These are phyloP conservation scores for Naganishia kalamii DNA, from an alignment of 768 basidiomycete genomes.

Conservation along the genomic window DNA sequence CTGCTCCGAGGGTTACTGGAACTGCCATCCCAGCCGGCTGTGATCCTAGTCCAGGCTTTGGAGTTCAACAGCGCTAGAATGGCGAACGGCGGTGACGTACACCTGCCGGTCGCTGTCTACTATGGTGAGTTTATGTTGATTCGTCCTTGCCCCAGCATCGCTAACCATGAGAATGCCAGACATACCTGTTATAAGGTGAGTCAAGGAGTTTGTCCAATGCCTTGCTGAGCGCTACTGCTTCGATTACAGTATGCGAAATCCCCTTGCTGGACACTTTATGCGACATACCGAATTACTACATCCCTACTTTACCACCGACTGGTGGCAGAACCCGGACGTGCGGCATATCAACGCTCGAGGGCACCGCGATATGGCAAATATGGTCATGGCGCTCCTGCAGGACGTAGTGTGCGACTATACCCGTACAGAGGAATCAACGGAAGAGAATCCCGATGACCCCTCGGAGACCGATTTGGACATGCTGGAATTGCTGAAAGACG, in stretches of 20 bases:
- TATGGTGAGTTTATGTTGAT: conserved; percentile 30
- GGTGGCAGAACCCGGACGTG: conserved; percentile 43
- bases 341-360: conserved; percentile 41
- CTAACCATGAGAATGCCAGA: conserved; percentile 22
- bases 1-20: conserved; percentile 42
- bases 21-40: conserved; percentile 38
- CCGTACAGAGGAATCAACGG: background rate
- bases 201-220: too few species aligned
- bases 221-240: background rate
- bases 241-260: conserved; percentile 35
- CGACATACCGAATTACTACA: conserved; percentile 38
- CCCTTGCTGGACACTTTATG: conserved; percentile 40
- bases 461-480: background rate
- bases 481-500: background rate
- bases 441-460: background rate
- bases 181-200: conserved; percentile 42
- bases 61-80: conserved; percentile 41
- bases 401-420: conserved; percentile 37
- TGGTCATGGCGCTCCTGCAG: conserved; percentile 35
- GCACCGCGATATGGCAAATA: conserved; percentile 40
- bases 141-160: background rate
- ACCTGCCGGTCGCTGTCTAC: conserved; percentile 44
- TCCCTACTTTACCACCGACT: conserved; percentile 43
- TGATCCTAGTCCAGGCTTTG: conserved; percentile 42
- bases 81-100: conserved; percentile 44